These are phyloP conservation scores for Rhodotorula glutinis DNA, from an alignment of 1,284 basidiomycete genomes.

Conservation along the genomic window DNA sequence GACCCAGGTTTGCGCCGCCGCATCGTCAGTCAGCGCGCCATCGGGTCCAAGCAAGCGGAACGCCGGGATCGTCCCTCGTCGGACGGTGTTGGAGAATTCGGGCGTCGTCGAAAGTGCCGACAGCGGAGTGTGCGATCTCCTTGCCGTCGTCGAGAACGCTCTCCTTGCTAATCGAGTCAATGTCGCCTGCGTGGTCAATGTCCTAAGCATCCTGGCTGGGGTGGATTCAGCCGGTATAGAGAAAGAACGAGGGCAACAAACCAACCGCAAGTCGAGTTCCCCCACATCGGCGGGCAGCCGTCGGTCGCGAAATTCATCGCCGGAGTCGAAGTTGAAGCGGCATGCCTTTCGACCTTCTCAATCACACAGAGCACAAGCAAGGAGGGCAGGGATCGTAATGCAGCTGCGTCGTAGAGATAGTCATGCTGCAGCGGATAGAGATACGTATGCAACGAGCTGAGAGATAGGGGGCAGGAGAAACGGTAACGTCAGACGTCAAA, in stretches of 20 bases:
- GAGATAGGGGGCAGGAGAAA: too few species aligned
- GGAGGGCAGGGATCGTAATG: too few species aligned
- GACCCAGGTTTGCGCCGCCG: background rate
- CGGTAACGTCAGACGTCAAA: background rate
- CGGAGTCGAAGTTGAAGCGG: too few species aligned
- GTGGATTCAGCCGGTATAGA: background rate
- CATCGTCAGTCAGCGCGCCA: background rate
- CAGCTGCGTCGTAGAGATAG: too few species aligned
- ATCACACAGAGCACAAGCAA: too few species aligned
- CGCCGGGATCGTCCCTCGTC: background rate
- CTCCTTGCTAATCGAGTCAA: background rate
- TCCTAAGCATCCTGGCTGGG: background rate
- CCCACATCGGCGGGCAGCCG: too few species aligned
- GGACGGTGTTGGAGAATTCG: constrained; percentile 17
- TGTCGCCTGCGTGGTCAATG: background rate
- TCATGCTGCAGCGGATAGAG: too few species aligned
- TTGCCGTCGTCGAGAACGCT: background rate
- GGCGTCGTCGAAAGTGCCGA: constrained; percentile 8
- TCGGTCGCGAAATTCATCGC: too few species aligned
- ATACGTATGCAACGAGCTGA: too few species aligned
- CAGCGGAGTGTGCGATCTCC: constrained; percentile 5
- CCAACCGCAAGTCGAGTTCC: too few species aligned
- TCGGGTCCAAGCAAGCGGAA: constrained; percentile 6
- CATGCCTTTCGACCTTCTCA: too few species aligned
- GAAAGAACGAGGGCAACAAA: background rate